A percentile compares a stretch with the other conserved stretches of the same genome.
These are phyloP conservation scores for Durio zibethinus DNA, from an alignment of 345 rosid species.

Conservation along the genomic window DNA sequence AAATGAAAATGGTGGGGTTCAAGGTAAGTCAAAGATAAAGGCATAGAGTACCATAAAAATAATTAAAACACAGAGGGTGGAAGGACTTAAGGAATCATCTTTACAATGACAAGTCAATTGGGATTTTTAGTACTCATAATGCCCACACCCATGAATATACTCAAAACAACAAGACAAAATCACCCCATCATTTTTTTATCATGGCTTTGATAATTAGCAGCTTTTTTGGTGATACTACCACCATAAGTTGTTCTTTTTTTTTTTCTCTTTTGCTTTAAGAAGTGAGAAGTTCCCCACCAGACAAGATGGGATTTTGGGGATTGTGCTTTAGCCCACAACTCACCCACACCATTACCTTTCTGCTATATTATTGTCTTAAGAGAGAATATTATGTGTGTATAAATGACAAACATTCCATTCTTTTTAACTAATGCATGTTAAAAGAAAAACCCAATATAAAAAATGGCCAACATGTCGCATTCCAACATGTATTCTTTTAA, in stretches of 20 bases:
- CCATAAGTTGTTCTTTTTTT: background rate
- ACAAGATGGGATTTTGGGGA: conserved; percentile 8
- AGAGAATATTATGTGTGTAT: too few species aligned
- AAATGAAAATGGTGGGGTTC: background rate
- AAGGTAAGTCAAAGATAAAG: conserved; percentile 16
- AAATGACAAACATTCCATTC: conserved; percentile 24
- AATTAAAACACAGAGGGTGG: background rate
- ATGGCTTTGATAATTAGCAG: conserved; percentile 7
- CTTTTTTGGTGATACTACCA: background rate
- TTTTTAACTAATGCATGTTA: background rate
- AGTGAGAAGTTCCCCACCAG: background rate
- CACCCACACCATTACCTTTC: background rate
- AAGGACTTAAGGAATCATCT: background rate
- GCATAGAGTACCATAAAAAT: background rate
- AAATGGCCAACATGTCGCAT: conserved; percentile 12
- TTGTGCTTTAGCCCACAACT: conserved; percentile 3
- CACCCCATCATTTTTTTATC: background rate
- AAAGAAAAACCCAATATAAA: background rate
- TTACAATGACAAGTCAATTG: conserved; percentile 1
- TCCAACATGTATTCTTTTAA: background rate
- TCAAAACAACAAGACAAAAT: background rate
- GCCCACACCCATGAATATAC: background rate
- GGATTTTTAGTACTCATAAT: background rate
- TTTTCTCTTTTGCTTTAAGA: background rate
- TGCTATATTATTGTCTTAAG: background rate